These are phyloP conservation scores for Abelmoschus esculentus DNA, from an alignment of 345 rosid species.

Conservation along the genomic window DNA sequence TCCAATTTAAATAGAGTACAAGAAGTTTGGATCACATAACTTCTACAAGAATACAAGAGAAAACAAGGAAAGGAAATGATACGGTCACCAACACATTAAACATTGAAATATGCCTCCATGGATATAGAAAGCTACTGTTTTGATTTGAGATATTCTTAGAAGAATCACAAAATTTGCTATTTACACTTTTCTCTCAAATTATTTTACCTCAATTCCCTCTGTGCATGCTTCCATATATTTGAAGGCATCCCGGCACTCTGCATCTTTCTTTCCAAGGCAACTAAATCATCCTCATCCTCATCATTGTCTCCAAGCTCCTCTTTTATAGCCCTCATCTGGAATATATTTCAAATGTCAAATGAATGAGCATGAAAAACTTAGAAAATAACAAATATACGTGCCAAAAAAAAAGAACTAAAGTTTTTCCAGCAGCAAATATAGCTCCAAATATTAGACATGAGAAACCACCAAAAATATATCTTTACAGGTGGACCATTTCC, in stretches of 20 bases:
- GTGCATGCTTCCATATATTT: slow-evolving; percentile 95
- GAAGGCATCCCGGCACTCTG: slow-evolving; percentile 94
- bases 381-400: not conserved
- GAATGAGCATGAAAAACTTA: slow-evolving; percentile 8
- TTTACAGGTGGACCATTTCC: not conserved
- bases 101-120: not conserved
- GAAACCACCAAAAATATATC: not conserved
- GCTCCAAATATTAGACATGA: not conserved
- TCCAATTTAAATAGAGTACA: not conserved
- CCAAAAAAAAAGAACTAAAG: not conserved
- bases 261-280: slow-evolving; percentile 92
- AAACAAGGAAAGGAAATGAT: not conserved
- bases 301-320: slow-evolving; percentile 99
- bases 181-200: not conserved
- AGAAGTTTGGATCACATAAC: not conserved
- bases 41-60: not conserved
- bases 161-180: not conserved
- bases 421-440: not conserved
- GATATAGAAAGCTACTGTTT: not conserved
- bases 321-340: slow-evolving; percentile 96
- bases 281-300: slow-evolving; percentile 97
- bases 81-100: not conserved
- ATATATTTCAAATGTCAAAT: slow-evolving; percentile 11
- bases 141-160: not conserved
- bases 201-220: slow-evolving; percentile 81